A percentile compares a stretch with the other conserved stretches of the same genome.
These are phyloP conservation scores for Leccinum rimulosum DNA, from an alignment of 768 basidiomycete genomes.

Conservation along the genomic window DNA sequence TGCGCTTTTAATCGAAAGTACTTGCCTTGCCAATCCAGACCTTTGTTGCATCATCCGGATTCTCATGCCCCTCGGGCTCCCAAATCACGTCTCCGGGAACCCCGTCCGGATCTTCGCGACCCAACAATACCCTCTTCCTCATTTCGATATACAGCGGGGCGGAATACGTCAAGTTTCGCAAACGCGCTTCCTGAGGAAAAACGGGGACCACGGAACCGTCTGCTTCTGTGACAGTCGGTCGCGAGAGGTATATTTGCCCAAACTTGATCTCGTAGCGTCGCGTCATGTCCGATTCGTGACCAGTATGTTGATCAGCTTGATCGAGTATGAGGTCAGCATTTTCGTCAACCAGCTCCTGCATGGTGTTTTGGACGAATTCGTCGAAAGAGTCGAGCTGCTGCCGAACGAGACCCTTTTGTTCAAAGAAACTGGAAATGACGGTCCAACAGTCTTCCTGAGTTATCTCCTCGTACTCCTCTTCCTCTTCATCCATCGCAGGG, in stretches of 20 bases:
- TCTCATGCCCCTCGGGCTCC: slow-evolving; percentile 70
- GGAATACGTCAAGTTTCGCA: slow-evolving; percentile 95
- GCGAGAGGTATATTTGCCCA: slow-evolving; percentile 94
- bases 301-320: slow-evolving; percentile 95
- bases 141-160: slow-evolving; percentile 95
- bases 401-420: slow-evolving; percentile 94
- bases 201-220: slow-evolving; percentile 93
- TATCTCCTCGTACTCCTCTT: slow-evolving; percentile 69
- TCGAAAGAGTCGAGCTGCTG: slow-evolving; percentile 99
- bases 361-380: slow-evolving; percentile 98
- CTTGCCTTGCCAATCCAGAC: slow-evolving; percentile 93
- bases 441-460: slow-evolving; percentile 95
- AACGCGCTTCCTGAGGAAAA: slow-evolving; percentile 94
- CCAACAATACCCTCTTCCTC: slow-evolving; percentile 79
- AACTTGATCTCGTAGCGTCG: slow-evolving; percentile 97
- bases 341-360: slow-evolving; percentile 99
- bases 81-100: slow-evolving; percentile 77
- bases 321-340: slow-evolving; percentile 93
- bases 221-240: slow-evolving; percentile 91
- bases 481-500: slow-evolving; percentile 51
- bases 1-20: slow-evolving; percentile 3
- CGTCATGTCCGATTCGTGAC: slow-evolving; percentile 76
- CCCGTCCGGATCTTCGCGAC: slow-evolving; percentile 78
- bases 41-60: slow-evolving; percentile 66
- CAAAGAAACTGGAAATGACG: slow-evolving; percentile 95